Evolutionary conservation across 176 grass and related monocot genomes (phyloP).

Genomic region (Avena sativa): DNA sequence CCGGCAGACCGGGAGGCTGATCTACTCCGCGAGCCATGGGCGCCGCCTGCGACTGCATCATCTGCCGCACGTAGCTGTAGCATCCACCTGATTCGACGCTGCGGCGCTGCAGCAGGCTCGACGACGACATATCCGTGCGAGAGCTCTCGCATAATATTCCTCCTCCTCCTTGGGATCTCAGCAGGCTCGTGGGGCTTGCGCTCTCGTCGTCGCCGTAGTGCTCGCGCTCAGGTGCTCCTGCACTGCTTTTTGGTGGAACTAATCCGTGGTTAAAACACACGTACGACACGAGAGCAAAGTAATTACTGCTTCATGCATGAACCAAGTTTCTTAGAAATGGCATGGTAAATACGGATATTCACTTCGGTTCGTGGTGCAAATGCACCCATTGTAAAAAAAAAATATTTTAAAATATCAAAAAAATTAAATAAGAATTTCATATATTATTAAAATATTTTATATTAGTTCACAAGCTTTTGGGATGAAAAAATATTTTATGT

Average conservation of each 20-base stretch:
- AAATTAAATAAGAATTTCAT: too few relatives aligned
- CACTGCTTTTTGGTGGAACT: neutral
- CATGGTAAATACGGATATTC: too few relatives aligned
- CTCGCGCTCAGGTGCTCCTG: neutral
- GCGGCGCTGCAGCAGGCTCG: neutral
- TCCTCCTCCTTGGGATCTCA: constrained; percentile 34
- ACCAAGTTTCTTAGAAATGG: too few relatives aligned
- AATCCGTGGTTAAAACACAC: neutral
- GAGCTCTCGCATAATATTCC: constrained; percentile 34
- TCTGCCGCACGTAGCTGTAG: constrained; percentile 31
- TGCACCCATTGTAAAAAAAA: too few relatives aligned
- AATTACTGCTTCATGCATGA: neutral
- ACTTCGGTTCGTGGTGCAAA: too few relatives aligned
- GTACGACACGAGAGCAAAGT: neutral
- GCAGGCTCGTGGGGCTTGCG: constrained; percentile 40
- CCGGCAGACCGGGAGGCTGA: neutral
- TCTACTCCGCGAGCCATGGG: constrained; percentile 7
- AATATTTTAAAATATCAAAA: too few relatives aligned
- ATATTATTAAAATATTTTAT: too few relatives aligned
- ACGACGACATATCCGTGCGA: constrained; percentile 17
- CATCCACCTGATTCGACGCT: constrained; percentile 33
- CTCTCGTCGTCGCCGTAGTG: neutral
- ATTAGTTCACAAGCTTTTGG: too few relatives aligned
- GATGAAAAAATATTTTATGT: too few relatives aligned
- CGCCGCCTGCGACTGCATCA: constrained; percentile 35